phyloP scores from a whole-genome alignment of 2,329 filamentous ascomycete genomes.

The Chaetomiaceae sp. region DNA sequence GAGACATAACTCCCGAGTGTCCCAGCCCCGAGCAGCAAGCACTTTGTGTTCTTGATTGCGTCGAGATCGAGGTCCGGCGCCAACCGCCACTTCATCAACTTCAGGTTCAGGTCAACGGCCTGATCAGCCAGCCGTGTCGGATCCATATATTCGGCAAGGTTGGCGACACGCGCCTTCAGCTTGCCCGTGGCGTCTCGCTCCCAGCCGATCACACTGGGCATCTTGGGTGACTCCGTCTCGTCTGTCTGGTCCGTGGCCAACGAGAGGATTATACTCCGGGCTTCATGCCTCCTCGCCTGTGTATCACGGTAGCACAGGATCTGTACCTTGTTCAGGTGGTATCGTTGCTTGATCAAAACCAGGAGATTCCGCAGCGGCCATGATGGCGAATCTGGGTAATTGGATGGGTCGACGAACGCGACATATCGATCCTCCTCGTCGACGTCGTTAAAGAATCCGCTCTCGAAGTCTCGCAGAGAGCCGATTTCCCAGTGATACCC shows the following conservation, averaged over 20 bases:
- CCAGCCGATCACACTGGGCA: conserved; percentile 95
- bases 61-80: conserved; percentile 85
- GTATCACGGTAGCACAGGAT: conserved; percentile 88
- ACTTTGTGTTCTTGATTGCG: conserved; percentile 82
- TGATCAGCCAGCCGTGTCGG: conserved; percentile 83
- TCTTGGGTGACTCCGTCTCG: conserved; percentile 40
- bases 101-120: conserved; percentile 91
- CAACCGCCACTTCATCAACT: conserved; percentile 98
- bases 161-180: conserved; percentile 70
- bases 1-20: conserved; percentile 94
- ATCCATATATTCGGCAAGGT: conserved; percentile 91
- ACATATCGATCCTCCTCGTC: conserved; percentile 73
- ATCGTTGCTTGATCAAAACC: conserved; percentile 77
- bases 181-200: conserved; percentile 79
- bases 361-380: conserved; percentile 92
- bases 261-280: conserved; percentile 73
- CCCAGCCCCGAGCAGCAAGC: conserved; percentile 84
- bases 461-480: conserved; percentile 72
- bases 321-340: conserved; percentile 70
- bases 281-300: conserved; percentile 70
- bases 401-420: conserved; percentile 88
- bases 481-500: conserved; percentile 74
- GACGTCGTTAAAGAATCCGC: conserved; percentile 76
- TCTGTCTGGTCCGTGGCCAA: conserved; percentile 51
- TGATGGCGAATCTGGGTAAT: conserved; percentile 78